Evolutionary conservation across 805 yeast genomes (phyloP), one percentile per base, ranked within the genome.

Genomic region (Kazachstania taianensis): DNA sequence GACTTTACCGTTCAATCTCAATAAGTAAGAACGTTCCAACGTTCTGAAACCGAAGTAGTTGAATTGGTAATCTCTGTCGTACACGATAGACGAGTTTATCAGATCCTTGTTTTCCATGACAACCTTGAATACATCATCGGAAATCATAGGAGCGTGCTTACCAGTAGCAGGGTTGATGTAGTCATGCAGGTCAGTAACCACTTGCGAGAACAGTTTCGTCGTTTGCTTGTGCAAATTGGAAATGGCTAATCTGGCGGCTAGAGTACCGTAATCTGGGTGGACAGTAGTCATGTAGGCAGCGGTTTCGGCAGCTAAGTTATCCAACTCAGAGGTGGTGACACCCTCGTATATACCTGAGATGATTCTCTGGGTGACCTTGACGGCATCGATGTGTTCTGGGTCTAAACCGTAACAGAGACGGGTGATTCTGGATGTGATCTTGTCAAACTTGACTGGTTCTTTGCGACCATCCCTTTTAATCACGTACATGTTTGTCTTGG

Each of bases 271-370:
- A 64, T 92, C 97, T n/a, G 97, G 97, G 61, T 89, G 97, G 43
- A 83, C 74, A 9, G 97, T 89, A 40, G 96, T 86, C 96, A 92
- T 84, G 56, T 81, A 82, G 29, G 97, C 97, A 39, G 96, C 94
- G 25, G 96, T 86, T 63, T 92, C 98, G 30, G 97, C 96, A 33
- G 97, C 87, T 35, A 80, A 61, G 51, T 78, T 76, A 49, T 78
- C 86, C 41, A 81, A 66, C 60, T 92, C 96, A 42, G 81, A 73
- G 37, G 97, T 92, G 53, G 89, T 86, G 36, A 92, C 98, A 53
- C 97, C 97, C 54, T 85, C 94, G 61, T 89, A 92, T 38, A 92
- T 96, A 59, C 98, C 98, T 10, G 92, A 74, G 44, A 86, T 87
- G 50, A 89, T 94, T 56, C 94, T 74, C 62, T 92, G 97, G 16